phyloP scores from a whole-genome alignment of 31 red algal species.

The Asparagopsis taxiformis region DNA sequence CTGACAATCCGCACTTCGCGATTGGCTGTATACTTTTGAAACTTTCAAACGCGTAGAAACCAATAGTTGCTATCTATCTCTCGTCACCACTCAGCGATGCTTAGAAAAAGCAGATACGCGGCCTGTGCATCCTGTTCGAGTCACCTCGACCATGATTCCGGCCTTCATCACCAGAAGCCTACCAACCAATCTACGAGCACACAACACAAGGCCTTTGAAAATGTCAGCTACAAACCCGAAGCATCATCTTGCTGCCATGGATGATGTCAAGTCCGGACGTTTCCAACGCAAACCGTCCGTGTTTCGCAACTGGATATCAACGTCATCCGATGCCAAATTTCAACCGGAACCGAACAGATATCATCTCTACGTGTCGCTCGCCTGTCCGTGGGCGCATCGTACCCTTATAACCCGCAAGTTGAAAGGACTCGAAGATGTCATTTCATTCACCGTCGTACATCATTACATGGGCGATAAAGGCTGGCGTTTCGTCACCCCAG shows the following conservation, averaged over 20 bases:
- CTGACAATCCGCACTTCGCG: no score
- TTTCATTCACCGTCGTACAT: constrained; percentile 76
- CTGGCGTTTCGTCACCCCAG: constrained; percentile 74
- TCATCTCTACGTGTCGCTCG: constrained; percentile 78
- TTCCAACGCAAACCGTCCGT: constrained; percentile 56
- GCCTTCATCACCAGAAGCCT: no score
- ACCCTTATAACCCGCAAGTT: constrained; percentile 63
- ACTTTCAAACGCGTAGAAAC: no score
- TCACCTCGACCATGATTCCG: no score
- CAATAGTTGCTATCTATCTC: no score
- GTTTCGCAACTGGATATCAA: constrained; percentile 52
- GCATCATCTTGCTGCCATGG: constrained; percentile 42
- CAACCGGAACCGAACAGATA: constrained; percentile 56
- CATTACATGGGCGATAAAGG: constrained; percentile 78
- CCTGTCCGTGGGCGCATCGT: constrained; percentile 93
- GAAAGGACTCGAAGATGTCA: constrained; percentile 76
- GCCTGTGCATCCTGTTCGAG: no score
- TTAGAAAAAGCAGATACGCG: no score
- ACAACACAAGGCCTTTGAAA: no score
- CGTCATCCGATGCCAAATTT: constrained; percentile 40
- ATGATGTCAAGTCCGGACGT: constrained; percentile 40
- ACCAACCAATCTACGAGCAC: no score
- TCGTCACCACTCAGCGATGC: no score
- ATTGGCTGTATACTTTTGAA: no score
- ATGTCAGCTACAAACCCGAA: constrained; percentile 9